Base-by-base conservation (phyloP, 306 rosid species). In the Quercus engelmannii region DNA sequence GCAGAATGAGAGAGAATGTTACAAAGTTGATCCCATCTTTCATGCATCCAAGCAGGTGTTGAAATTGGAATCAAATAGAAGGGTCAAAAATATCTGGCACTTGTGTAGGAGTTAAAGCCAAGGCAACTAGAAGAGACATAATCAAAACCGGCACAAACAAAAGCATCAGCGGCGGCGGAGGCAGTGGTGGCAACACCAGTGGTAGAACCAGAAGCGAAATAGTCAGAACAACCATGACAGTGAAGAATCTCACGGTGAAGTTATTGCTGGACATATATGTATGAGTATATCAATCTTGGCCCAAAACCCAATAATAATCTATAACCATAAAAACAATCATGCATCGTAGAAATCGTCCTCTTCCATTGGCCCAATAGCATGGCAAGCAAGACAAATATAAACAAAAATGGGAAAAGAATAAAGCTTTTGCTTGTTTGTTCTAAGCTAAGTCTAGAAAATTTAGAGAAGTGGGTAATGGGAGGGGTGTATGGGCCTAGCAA, bases 161-260 rank as follows among this genome's bases (percentile, higher is more conserved):
- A 3, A 84, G 41, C 23, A 84, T 28, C 79, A 79, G 72, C 4
- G 90, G 88, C 1, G 90, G 90, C 11, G 86, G 86, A 4, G 83
- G 88, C 23, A 84, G 61, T 5, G 90, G 86, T 2, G 90, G 90
- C 69, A 87, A 15, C 33, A 82, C 41, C 25, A 84, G 67, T 12
- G 90, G 90, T n/a, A 87, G 83, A 62, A 79, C 77, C 74, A 87
- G 41, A 21, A 84, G 55, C 6, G 75, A 69, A 6, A 64, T 9
- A 9, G 74, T 77, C 61, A 87, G 10, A 8, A 71, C 62, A 49
- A 57, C 69, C 86, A 84, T 56, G 21, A 80, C 55, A 69, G 74
- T 31, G 9, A 57, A n/a, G 55, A 82, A 70, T 76, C 54, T 69
- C 9, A 69, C 41, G 79, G 79, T 83, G 6, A 57, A 82, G 54